Evolutionary conservation across 2,329 filamentous ascomycete genomes (phyloP).

Genomic region (Ceratocystis alfenasii): DNA sequence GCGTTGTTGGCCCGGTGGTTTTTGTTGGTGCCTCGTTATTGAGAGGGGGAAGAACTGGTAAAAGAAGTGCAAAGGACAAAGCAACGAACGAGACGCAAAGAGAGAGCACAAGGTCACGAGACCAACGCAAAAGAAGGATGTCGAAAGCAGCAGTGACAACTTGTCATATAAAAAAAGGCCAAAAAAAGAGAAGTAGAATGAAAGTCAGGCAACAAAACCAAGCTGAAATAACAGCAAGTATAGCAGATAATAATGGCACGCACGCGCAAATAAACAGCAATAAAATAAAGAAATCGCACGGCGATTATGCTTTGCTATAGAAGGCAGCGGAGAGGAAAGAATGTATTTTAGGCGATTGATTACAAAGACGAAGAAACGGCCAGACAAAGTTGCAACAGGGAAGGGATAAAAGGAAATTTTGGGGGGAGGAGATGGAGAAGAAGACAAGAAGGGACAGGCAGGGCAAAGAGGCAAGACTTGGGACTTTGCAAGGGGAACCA

Average conservation of each 20-base stretch:
- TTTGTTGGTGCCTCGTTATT: too few relatives aligned
- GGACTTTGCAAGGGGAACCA: too few relatives aligned
- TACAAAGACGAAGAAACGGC: neutral
- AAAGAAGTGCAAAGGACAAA: too few relatives aligned
- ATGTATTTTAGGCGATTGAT: neutral
- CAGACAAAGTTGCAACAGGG: neutral
- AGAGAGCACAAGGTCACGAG: too few relatives aligned
- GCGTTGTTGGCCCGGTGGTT: too few relatives aligned
- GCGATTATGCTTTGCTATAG: neutral
- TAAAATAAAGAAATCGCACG: neutral
- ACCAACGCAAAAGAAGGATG: too few relatives aligned
- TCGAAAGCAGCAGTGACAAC: too few relatives aligned
- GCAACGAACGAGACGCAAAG: too few relatives aligned
- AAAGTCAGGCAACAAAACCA: neutral
- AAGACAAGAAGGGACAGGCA: neutral
- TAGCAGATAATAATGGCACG: neutral
- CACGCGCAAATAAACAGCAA: too few relatives aligned
- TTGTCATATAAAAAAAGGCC: too few relatives aligned
- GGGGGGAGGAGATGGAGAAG: neutral
- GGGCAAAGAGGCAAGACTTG: neutral
- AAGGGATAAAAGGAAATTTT: neutral
- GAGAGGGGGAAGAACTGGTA: too few relatives aligned
- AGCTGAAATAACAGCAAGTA: neutral
- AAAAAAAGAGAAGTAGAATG: neutral
- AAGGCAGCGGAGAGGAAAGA: neutral